phyloP scores from a whole-genome alignment of 2,329 filamentous ascomycete species.

The Cadophora luteo-olivacea region DNA sequence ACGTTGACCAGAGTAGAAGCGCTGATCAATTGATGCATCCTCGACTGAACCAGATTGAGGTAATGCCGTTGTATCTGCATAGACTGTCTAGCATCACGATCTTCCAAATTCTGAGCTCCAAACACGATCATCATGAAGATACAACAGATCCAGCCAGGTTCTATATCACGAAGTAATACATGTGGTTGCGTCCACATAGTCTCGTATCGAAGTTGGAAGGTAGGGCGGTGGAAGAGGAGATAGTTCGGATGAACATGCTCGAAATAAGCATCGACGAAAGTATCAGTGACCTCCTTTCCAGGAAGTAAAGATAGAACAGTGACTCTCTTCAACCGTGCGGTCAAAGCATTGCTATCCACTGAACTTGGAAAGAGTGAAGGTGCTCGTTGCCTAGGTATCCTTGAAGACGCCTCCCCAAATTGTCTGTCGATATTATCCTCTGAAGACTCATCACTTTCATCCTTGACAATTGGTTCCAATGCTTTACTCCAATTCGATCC shows the following conservation, averaged over 20 bases:
- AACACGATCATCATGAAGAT: slow-evolving; percentile 51
- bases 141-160: slow-evolving; percentile 50
- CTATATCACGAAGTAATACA: slow-evolving; percentile 43
- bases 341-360: slow-evolving; percentile 28
- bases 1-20: slow-evolving; percentile 50
- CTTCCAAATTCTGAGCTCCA: slow-evolving; percentile 49
- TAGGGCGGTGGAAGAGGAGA: slow-evolving; percentile 49
- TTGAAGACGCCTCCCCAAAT: slow-evolving; percentile 7
- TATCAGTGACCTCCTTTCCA: slow-evolving; percentile 46
- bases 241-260: slow-evolving; percentile 48
- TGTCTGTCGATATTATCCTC: slow-evolving; percentile 29
- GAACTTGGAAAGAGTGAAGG: slow-evolving; percentile 33
- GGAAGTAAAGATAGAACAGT: slow-evolving; percentile 44
- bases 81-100: slow-evolving; percentile 40
- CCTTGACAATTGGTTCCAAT: slow-evolving; percentile 40
- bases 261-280: slow-evolving; percentile 50
- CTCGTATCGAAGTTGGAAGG: slow-evolving; percentile 49
- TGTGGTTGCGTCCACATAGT: slow-evolving; percentile 44
- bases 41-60: slow-evolving; percentile 44
- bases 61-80: slow-evolving; percentile 46
- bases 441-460: slow-evolving; percentile 39
- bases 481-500: slow-evolving; percentile 42
- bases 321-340: slow-evolving; percentile 29
- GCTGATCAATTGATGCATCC: slow-evolving; percentile 47
- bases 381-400: slow-evolving; percentile 20